Percentiles rank a stretch among this genome's conserved stretches.
phyloP scores from a whole-genome alignment of 2,329 filamentous ascomycete genomes.

The Colletotrichum nymphaeae region DNA sequence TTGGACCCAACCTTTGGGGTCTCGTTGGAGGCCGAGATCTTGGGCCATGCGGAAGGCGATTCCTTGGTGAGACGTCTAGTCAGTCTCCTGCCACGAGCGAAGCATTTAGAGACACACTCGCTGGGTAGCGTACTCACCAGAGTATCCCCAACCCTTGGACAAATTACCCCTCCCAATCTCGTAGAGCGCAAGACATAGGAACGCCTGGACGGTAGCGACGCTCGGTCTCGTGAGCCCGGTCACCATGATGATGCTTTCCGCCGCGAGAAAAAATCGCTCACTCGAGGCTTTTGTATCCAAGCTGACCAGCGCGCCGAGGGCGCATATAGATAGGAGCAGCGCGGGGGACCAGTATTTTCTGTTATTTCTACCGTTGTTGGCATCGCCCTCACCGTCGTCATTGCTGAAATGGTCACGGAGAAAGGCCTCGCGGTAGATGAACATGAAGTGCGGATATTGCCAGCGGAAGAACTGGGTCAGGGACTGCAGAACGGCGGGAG shows the following conservation, averaged over 20 bases:
- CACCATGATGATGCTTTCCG: conserved; percentile 42
- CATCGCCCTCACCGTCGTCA: background rate
- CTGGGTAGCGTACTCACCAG: conserved; percentile 35
- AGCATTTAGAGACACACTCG: background rate
- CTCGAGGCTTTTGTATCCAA: conserved; percentile 26
- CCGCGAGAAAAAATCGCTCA: conserved; percentile 38
- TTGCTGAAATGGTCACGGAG: conserved; percentile 36
- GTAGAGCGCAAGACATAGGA: conserved; percentile 43
- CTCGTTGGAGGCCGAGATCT: conserved; percentile 43
- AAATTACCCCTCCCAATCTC: conserved; percentile 42
- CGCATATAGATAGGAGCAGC: conserved; percentile 40
- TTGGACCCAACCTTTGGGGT: conserved; percentile 39
- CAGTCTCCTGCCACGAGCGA: background rate
- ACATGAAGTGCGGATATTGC: conserved; percentile 47
- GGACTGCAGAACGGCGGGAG: conserved; percentile 36
- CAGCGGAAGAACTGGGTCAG: conserved; percentile 43
- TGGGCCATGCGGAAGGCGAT: conserved; percentile 46
- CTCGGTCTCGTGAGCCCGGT: conserved; percentile 39
- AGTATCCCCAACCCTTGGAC: conserved; percentile 44
- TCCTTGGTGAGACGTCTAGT: conserved; percentile 19
- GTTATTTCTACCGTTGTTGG: background rate
- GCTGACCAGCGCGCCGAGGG: conserved; percentile 38
- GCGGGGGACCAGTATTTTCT: conserved; percentile 43
- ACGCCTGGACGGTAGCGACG: conserved; percentile 40
- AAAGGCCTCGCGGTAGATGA: conserved; percentile 45